Base-by-base conservation (phyloP, 1,284 basidiomycete genomes). In the Neonothopanus nambi region DNA sequence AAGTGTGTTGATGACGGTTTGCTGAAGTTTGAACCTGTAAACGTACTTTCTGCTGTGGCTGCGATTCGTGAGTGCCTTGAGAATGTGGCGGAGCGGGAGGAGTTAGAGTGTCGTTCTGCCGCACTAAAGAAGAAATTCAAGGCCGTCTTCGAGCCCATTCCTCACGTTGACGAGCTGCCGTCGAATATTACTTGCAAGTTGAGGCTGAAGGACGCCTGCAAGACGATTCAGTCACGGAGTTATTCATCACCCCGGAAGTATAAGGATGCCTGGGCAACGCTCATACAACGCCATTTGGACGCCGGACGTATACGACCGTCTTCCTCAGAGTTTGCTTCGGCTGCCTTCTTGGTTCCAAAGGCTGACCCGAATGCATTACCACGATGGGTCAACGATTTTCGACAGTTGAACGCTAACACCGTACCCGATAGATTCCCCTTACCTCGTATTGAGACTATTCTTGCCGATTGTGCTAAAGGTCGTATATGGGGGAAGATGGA, bases 321-420 rank as follows among this genome's bases (percentile, higher is more conserved):
- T 7, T 52, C 52, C 5, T 64, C 61, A 1, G 48, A 58, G 1
- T 62, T 64, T 41, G 55, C 61, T 0, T 70, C 67, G 0, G 68
- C 64, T 1, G 57, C 57, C 11, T 71, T 70, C 43, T 51, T 71
- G 7, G 60, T 70, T 12, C 67, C 67, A 0, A 73, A 73, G 52
- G n/a, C 65, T 2, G 68, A 73, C 47, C 66, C 64, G 1, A 60
- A 56, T 1, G 70, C 58, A 0, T 20, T 59, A 2, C 68, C 70
- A 2, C 59, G 66, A 0, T 70, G 67, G 70, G 70, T 71, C 0
- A 71, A 70, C 36, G 67, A 73, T 56, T 70, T 66, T 42, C 59
- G 63, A 1, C 23, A 60, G 11, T 50, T 71, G 0, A 74, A 74
- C 55, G 56, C 30, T 0, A 71, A 73, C 59, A 73, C 68, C 2